Base-by-base conservation (phyloP, 1,284 basidiomycete genomes). In the Tremellales sp. region DNA sequence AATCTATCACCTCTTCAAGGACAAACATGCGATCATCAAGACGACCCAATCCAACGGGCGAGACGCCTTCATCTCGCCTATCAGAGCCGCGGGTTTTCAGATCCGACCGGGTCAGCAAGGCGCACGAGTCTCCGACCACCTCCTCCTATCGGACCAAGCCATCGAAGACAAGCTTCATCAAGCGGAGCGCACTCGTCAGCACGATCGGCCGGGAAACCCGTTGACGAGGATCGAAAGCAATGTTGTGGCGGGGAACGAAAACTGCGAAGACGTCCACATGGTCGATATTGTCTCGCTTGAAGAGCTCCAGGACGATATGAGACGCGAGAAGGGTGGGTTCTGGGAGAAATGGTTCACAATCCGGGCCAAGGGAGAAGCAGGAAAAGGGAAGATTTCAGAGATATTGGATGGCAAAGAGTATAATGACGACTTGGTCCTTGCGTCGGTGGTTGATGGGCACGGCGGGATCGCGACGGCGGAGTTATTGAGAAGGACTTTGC, bases 361-460 rank as follows among this genome's bases (percentile, higher is more conserved):
- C 19, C 32, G 25, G 29, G 19, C 35, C 19, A 9, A 19, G 19
- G 18, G n/a, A 7, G 31, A 33, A 13, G 18, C 10, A 19, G 13
- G 13, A 13, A 19, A 36, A 13, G 13, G 21, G n/a, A n/a, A n/a
- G n/a, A n/a, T n/a, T n/a, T n/a, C n/a, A n/a, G n/a, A n/a, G n/a
- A n/a, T n/a, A n/a, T n/a, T n/a, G n/a, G n/a, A n/a, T n/a, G 18
- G 35, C n/a, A 19, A 19, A 19, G 10, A 19, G 21, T 12, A 19
- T 13, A 25, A 16, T 22, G 37, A 39, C 14, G 84, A 86, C 61
- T 78, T 84, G 54, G 74, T 87, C 37, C 86, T 91, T 71, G 89
- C 87, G 60, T 75, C 86, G 4, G 82, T 92, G 25, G 85, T 90
- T 83, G 93, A 97, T 63, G 93, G 93, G 1, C 93, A 97, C 65